Evolutionary conservation across 805 yeast species (phyloP).

Genomic region (Debaryomyces prosopidis): DNA sequence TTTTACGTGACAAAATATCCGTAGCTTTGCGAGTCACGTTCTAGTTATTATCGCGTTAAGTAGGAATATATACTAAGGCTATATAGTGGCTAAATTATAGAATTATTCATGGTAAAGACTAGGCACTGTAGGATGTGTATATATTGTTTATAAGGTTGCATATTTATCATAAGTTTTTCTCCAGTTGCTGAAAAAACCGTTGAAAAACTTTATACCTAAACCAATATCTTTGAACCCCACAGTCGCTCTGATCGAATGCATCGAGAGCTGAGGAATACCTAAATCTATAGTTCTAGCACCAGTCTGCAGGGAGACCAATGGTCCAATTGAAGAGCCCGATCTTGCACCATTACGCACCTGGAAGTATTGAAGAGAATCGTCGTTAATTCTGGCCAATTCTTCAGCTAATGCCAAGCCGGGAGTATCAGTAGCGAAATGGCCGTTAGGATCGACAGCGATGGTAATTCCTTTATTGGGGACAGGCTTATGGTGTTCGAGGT

Average conservation of each 20-base stretch:
- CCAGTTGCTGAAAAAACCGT: conserved; percentile 70
- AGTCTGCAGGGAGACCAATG: conserved; percentile 58
- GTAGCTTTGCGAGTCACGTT: not conserved
- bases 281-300: conserved; percentile 78
- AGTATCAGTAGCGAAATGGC: conserved; percentile 81
- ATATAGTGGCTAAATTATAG: not conserved
- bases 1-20: not conserved
- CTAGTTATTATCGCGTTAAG: not conserved
- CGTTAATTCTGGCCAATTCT: conserved; percentile 65
- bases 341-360: conserved; percentile 84
- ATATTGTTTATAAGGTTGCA: conserved; percentile 41
- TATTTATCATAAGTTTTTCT: conserved; percentile 54
- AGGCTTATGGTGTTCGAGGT: conserved; percentile 78
- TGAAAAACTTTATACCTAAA: conserved; percentile 69
- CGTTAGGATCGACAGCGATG: conserved; percentile 73
- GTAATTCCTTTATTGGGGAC: conserved; percentile 76
- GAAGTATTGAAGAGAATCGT: conserved; percentile 72
- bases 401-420: conserved; percentile 70
- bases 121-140: not conserved
- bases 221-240: conserved; percentile 78
- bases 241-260: conserved; percentile 86
- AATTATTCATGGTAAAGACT: not conserved
- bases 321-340: conserved; percentile 91
- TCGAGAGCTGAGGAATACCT: conserved; percentile 80
- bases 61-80: not conserved